Percentiles rank a stretch among this genome's conserved stretches.
Conservation (phyloP, 2,329 filamentous ascomycete genomes). For the Truncatella angustata region DNA sequence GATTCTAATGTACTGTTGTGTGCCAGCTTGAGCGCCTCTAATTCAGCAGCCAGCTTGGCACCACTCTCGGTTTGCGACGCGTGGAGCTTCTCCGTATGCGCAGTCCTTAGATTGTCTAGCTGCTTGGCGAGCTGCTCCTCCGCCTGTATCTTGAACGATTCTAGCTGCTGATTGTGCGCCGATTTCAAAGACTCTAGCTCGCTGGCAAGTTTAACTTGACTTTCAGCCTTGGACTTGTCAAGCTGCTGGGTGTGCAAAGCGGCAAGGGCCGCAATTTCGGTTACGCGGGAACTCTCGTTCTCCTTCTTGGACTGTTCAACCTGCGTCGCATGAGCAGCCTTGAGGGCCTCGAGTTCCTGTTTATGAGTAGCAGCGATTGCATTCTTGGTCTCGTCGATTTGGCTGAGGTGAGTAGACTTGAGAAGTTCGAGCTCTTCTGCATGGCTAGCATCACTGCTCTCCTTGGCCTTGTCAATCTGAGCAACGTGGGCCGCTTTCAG, state of each 20-base stretch:
- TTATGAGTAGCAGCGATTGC: conserved; percentile 5
- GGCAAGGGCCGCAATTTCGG: conserved; percentile 23
- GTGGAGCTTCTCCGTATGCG: conserved; percentile 5
- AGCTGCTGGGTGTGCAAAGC: conserved; percentile 21
- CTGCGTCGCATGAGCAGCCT: conserved; percentile 17
- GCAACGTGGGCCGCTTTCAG: conserved; percentile 10
- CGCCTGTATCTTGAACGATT: conserved; percentile 23
- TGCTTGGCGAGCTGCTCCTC: conserved; percentile 17
- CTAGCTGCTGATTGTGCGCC: conserved; percentile 24
- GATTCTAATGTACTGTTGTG: conserved; percentile 27
- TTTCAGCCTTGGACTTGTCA: conserved; percentile 11
- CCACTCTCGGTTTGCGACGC: conserved; percentile 13
- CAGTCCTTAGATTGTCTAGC: conserved; percentile 4
- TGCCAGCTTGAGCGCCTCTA: conserved; percentile 21
- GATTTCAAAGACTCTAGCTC: conserved; percentile 23
- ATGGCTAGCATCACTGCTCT: conserved; percentile 12
- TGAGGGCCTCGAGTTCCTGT: conserved; percentile 14
- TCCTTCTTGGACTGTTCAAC: conserved; percentile 20
- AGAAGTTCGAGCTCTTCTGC: conserved; percentile 14
- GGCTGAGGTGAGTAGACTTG: conserved; percentile 9
- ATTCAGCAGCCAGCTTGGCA: conserved; percentile 19
- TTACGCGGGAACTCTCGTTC: conserved; percentile 17
- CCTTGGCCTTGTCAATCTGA: conserved; percentile 9
- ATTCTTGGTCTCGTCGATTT: conserved; percentile 11
- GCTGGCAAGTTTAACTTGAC: conserved; percentile 17